Evolutionary conservation across 1,139 yeast species (phyloP).

Genomic region (Pichia terricola): DNA sequence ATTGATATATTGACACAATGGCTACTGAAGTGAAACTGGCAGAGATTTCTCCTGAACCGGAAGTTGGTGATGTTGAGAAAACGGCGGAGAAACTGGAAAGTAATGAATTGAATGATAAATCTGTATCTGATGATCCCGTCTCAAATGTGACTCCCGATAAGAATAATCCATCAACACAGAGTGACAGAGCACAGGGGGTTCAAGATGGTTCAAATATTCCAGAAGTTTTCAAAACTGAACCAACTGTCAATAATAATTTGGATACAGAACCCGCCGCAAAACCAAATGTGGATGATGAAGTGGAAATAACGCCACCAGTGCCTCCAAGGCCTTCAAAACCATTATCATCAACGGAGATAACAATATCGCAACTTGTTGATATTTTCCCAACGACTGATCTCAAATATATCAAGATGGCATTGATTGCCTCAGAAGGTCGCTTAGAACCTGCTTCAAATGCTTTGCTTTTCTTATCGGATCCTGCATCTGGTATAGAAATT

Average conservation of each 20-base stretch:
- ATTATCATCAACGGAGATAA: conserved; percentile 13
- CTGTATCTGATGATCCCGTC: background rate
- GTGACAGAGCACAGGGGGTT: too few species aligned
- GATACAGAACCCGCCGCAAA: too few species aligned
- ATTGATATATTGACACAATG: too few species aligned
- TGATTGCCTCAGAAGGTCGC: conserved; percentile 77
- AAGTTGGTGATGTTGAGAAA: background rate
- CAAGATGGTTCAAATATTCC: too few species aligned
- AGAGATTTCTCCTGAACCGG: background rate
- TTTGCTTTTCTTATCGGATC: conserved; percentile 70
- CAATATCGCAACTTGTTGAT: conserved; percentile 50
- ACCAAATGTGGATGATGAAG: background rate
- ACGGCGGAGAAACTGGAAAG: background rate
- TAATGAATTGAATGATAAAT: background rate
- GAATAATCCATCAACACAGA: too few species aligned
- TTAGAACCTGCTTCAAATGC: conserved; percentile 87
- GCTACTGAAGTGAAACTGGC: background rate
- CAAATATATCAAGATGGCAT: conserved; percentile 61
- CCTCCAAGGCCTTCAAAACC: conserved; percentile 52
- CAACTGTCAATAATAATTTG: too few species aligned
- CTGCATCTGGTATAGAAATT: conserved; percentile 52
- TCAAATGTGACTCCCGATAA: too few species aligned
- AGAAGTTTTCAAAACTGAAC: too few species aligned
- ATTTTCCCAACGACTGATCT: conserved; percentile 78
- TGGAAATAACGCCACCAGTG: conserved; percentile 58